Conservation (phyloP, 2,329 filamentous ascomycete species). For the Colletotrichum incanum region DNA sequence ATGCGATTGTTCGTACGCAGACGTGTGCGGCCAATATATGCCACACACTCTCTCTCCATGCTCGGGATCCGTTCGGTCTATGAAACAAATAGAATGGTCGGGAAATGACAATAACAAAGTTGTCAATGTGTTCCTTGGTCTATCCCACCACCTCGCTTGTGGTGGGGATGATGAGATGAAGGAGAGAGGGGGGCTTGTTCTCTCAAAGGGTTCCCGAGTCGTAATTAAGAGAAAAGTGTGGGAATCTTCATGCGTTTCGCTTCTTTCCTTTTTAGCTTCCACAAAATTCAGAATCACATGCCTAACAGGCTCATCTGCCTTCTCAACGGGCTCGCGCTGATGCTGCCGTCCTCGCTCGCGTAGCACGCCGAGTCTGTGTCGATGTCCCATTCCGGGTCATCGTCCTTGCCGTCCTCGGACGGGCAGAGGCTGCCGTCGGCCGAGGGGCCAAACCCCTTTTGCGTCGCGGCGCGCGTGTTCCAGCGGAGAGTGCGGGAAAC, state of each 20-base stretch:
- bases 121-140: not conserved
- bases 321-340: constrained; percentile 76
- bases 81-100: constrained; percentile 7
- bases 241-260: constrained; percentile 10
- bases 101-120: not conserved
- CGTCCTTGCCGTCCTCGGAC: constrained; percentile 67
- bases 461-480: constrained; percentile 93
- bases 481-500: constrained; percentile 92
- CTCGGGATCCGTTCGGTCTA: constrained; percentile 21
- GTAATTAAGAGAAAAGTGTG: not conserved
- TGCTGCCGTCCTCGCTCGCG: constrained; percentile 81
- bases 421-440: constrained; percentile 50
- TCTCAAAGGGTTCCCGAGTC: not conserved
- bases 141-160: constrained; percentile 6
- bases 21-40: not conserved
- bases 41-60: constrained; percentile 9
- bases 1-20: not conserved
- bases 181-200: not conserved
- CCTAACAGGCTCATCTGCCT: constrained; percentile 83
- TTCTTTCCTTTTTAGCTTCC: not conserved
- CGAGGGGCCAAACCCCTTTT: constrained; percentile 85
- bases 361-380: constrained; percentile 86
- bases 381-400: constrained; percentile 87
- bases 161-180: not conserved
- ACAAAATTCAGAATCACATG: constrained; percentile 57